Percentiles rank a stretch among this genome's conserved stretches.
Conservation (phyloP, 164 flowering plant species). For the Liquidambar formosana region DNA sequence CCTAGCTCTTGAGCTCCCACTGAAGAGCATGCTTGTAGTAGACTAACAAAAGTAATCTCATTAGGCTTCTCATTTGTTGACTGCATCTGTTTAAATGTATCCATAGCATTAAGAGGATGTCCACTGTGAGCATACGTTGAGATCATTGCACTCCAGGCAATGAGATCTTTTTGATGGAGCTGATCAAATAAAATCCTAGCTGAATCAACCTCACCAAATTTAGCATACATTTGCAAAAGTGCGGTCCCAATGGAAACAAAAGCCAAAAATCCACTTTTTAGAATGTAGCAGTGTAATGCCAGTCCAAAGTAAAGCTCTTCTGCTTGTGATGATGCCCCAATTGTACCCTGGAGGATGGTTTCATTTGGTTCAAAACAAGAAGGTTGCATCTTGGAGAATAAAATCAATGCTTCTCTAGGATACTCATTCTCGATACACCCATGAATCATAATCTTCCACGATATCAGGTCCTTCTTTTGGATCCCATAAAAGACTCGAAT, state of each 20-base stretch:
- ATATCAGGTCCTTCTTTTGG: slow-evolving; percentile 40
- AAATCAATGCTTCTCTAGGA: slow-evolving; percentile 32
- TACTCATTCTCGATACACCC: slow-evolving; percentile 41
- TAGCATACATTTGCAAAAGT: slow-evolving; percentile 53
- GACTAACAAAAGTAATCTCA: slow-evolving; percentile 50
- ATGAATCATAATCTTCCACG: slow-evolving; percentile 58
- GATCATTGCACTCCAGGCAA: slow-evolving; percentile 66
- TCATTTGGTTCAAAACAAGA: slow-evolving; percentile 32
- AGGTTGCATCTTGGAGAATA: slow-evolving; percentile 32
- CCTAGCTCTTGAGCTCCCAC: slow-evolving; percentile 40
- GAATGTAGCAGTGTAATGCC: slow-evolving; percentile 34
- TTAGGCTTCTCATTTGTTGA: slow-evolving; percentile 41
- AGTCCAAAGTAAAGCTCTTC: slow-evolving; percentile 33
- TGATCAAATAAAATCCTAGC: slow-evolving; percentile 38
- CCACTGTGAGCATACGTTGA: slow-evolving; percentile 40
- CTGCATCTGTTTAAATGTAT: slow-evolving; percentile 44
- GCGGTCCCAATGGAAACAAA: slow-evolving; percentile 44
- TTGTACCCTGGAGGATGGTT: slow-evolving; percentile 26
- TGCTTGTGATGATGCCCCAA: slow-evolving; percentile 29
- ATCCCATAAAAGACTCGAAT: slow-evolving; percentile 39
- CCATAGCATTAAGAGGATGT: slow-evolving; percentile 36
- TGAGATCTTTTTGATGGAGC: slow-evolving; percentile 45
- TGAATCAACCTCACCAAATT: slow-evolving; percentile 36
- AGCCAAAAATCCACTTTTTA: slow-evolving; percentile 42
- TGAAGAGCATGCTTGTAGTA: slow-evolving; percentile 53